A percentile compares a stretch with the other conserved stretches of the same genome.
phyloP scores from a whole-genome alignment of 1,139 yeast species.

The Lodderomyces elongisporus region DNA sequence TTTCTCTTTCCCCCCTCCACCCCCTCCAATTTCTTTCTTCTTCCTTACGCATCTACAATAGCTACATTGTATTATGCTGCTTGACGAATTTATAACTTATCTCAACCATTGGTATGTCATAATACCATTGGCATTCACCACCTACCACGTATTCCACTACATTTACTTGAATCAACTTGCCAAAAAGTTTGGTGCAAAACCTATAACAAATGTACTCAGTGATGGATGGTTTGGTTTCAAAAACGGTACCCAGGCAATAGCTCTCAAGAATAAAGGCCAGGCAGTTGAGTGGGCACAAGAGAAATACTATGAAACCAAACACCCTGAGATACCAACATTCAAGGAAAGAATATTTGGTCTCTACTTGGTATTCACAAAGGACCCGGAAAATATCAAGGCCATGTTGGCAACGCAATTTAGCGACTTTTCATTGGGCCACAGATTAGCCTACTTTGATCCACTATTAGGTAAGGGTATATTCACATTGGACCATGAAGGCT shows the following conservation, averaged over 20 bases:
- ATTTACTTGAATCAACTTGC: constrained; percentile 5
- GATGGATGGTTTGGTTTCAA: constrained; percentile 17
- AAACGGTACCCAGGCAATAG: constrained; percentile 12
- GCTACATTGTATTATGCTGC: no score
- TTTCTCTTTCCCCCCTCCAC: no score
- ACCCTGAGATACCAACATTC: constrained; percentile 14
- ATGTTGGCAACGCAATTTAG: constrained; percentile 38
- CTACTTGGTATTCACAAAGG: constrained; percentile 16
- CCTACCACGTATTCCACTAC: constrained; percentile 1
- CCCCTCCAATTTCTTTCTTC: no score
- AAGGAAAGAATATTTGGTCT: constrained; percentile 17
- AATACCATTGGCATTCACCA: not conserved
- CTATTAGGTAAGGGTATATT: constrained; percentile 52
- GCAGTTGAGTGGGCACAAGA: constrained; percentile 8
- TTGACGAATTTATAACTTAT: not conserved
- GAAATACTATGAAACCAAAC: constrained; percentile 8
- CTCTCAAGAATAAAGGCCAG: constrained; percentile 13
- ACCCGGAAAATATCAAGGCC: constrained; percentile 32
- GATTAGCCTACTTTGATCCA: constrained; percentile 36
- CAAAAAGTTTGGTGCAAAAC: constrained; percentile 16
- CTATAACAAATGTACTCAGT: constrained; percentile 12
- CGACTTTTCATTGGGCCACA: constrained; percentile 45
- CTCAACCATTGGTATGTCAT: constrained; percentile 2
- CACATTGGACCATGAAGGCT: constrained; percentile 49
- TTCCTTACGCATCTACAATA: no score